phyloP scores from a whole-genome alignment of 257 asterid genomes.

The Ehretia macrophylla region DNA sequence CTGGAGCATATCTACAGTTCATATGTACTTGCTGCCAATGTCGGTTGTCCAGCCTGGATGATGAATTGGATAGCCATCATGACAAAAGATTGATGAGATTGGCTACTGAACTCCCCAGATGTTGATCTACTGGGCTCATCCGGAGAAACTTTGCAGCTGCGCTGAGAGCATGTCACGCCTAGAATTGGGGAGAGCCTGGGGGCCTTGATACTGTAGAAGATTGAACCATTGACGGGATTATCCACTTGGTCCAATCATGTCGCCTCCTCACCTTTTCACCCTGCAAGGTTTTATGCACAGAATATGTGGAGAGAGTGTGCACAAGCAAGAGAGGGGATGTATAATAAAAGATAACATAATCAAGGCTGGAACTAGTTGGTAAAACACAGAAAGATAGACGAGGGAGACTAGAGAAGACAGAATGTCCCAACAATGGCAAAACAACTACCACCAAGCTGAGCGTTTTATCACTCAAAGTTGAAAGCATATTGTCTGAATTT shows the following conservation, averaged over 20 bases:
- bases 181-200: slow-evolving; percentile 29
- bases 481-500: no score
- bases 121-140: slow-evolving; percentile 37
- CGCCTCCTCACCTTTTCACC: slow-evolving; percentile 63
- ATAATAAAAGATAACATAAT: neutral
- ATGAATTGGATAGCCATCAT: slow-evolving; percentile 19
- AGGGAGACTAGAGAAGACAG: no score
- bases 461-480: no score
- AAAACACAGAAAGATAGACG: no score
- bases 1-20: neutral
- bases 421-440: neutral
- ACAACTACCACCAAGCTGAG: no score
- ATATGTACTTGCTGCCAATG: slow-evolving; percentile 17
- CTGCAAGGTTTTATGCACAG: slow-evolving; percentile 22
- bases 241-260: slow-evolving; percentile 60
- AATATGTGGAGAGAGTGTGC: no score
- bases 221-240: slow-evolving; percentile 37
- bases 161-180: slow-evolving; percentile 32
- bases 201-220: slow-evolving; percentile 26
- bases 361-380: no score
- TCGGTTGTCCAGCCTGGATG: slow-evolving; percentile 9
- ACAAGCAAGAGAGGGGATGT: no score
- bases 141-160: slow-evolving; percentile 34
- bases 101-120: slow-evolving; percentile 30
- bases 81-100: slow-evolving; percentile 19